Evolutionary conservation across 352 stramenopile species (phyloP), one percentile per base, ranked within the genome.

Genomic region (Phytopythium montanum): DNA sequence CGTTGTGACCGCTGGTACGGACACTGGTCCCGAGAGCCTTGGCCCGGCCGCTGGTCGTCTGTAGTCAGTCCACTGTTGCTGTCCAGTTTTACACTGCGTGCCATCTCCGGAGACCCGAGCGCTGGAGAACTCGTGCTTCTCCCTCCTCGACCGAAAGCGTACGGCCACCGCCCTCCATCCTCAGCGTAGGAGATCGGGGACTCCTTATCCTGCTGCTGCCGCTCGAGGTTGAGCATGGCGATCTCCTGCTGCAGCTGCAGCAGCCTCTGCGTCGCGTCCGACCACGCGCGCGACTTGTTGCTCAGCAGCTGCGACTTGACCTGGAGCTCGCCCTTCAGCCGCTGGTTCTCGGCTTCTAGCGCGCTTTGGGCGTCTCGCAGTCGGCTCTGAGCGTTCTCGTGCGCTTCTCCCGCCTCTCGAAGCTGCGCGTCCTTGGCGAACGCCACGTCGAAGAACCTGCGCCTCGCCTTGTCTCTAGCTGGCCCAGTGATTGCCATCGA

Each of bases 241-340:
- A 94, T 61, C 56, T 93, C 85, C 61, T 94, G 81, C 49, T 94
- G 81, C 29, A 93, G 61, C 60, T 92, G 78, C 5, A 92, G 59
- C 19, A 94, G 68, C 50, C 91, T 79, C 28, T 90, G 76, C 0
- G 81, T 94, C 8, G 85, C 85, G 34, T 63, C 87, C 0, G 85
- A 92, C 85, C 83, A 94, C 12, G 83, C 85, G 42, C 80, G 82
- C 3, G 83, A 92, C 53, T 94, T 94, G 55, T 94, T 94, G 34
- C 86, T 78, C 19, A 94, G 55, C 21, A 94, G 61, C 61, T 91
- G 88, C 10, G 81, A 90, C 63, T 94, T 94, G 50, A 93, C 70
- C 34, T 91, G 72, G 29, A 94, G 56, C 42, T 94, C 85, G 13
- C 76, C 79, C 64, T 88, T 88, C 10, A 94, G 69, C 0, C 80